Conservation (phyloP, 2,329 filamentous ascomycete species). For the Pyricularia grisea region DNA sequence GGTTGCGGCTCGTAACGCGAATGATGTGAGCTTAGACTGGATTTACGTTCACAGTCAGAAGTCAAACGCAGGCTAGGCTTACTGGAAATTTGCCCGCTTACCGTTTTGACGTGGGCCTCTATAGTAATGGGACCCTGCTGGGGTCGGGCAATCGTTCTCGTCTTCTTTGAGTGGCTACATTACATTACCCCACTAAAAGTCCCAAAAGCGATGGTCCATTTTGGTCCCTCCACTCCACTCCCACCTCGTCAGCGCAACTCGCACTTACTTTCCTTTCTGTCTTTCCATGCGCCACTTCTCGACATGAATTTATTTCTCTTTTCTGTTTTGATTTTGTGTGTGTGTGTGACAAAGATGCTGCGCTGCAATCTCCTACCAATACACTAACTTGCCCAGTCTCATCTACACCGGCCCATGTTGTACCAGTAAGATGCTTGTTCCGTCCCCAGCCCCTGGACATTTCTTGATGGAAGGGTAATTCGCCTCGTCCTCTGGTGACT, state of each 20-base stretch:
- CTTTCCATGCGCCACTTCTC: not conserved
- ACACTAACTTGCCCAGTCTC: not conserved
- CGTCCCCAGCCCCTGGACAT: not conserved
- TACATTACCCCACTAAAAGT: not conserved
- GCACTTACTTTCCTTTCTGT: not conserved
- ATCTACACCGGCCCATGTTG: not conserved
- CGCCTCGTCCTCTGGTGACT: not conserved
- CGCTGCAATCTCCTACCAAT: not conserved
- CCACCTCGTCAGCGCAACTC: not conserved
- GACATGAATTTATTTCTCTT: not conserved
- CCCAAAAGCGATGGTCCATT: not conserved
- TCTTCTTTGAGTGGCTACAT: not conserved
- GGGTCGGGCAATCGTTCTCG: not conserved
- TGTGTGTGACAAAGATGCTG: not conserved
- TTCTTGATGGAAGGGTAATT: not conserved
- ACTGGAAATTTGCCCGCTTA: not conserved
- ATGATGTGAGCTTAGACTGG: not conserved
- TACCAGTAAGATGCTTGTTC: not conserved
- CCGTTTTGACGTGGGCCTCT: not conserved
- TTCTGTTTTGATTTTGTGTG: not conserved
- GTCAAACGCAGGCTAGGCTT: not conserved
- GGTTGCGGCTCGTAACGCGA: not conserved
- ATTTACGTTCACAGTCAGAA: not conserved
- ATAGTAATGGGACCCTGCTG: no score
- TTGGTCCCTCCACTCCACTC: not conserved